Evolutionary conservation across 164 flowering plant genomes (phyloP).

Genomic region (Liriodendron chinense): DNA sequence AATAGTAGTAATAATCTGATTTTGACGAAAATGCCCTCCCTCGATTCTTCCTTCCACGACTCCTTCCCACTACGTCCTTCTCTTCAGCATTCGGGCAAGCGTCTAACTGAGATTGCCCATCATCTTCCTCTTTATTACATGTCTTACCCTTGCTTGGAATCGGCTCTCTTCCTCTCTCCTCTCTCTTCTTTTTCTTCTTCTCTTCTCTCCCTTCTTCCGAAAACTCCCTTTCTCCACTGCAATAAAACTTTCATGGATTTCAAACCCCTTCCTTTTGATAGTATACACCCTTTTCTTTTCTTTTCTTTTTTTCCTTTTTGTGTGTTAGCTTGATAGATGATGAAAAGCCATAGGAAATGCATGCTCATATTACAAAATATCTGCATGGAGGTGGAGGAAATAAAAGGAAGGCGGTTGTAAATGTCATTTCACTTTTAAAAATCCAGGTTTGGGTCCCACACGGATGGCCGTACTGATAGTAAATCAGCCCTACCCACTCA

Average conservation of each 20-base stretch:
- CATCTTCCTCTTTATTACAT: not conserved
- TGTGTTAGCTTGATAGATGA: not conserved
- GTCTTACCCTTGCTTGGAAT: slow-evolving; percentile 7
- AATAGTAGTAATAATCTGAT: slow-evolving; percentile 60
- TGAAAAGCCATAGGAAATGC: not conserved
- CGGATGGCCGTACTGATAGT: no score
- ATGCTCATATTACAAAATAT: not conserved
- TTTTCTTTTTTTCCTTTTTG: not conserved
- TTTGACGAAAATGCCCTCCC: slow-evolving; percentile 8
- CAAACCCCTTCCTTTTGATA: not conserved
- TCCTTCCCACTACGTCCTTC: slow-evolving; percentile 27
- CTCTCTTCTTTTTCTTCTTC: slow-evolving; percentile 18
- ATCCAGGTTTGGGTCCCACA: not conserved
- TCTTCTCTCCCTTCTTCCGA: not conserved
- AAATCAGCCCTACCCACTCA: no score
- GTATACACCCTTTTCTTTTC: not conserved
- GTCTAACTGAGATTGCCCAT: not conserved
- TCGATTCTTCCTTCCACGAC: not conserved
- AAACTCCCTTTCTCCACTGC: not conserved
- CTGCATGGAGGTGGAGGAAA: not conserved
- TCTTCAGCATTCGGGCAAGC: slow-evolving; percentile 33
- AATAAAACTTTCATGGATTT: no score
- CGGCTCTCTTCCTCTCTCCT: slow-evolving; percentile 23
- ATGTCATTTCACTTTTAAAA: not conserved
- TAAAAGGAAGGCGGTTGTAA: not conserved